Evolutionary conservation across 108 stramenopile species (phyloP).

Genomic region (Cyclotella kingstonii): DNA sequence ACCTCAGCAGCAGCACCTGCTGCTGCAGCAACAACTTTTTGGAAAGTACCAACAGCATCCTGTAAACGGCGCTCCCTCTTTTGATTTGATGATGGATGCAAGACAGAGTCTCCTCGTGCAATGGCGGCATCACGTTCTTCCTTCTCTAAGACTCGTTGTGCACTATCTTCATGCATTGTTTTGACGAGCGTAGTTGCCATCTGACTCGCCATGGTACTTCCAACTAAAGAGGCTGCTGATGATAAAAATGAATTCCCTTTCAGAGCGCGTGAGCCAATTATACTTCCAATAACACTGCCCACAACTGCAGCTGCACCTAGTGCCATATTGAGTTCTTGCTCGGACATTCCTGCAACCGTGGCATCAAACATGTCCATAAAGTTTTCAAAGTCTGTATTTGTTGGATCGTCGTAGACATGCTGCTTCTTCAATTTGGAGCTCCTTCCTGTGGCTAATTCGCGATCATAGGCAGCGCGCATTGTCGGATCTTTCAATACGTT

Average conservation of each 20-base stretch:
- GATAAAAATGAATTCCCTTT: slow-evolving; percentile 42
- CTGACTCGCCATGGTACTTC: slow-evolving; percentile 59
- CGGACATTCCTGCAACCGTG: slow-evolving; percentile 65
- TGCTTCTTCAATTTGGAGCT: slow-evolving; percentile 2
- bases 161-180: slow-evolving; percentile 55
- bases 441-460: slow-evolving; percentile 41
- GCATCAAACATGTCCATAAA: slow-evolving; percentile 66
- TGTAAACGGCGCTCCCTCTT: slow-evolving; percentile 18
- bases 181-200: slow-evolving; percentile 49
- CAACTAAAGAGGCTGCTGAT: slow-evolving; percentile 52
- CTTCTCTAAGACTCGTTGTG: slow-evolving; percentile 53
- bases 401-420: not conserved
- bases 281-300: slow-evolving; percentile 55
- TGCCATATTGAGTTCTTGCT: slow-evolving; percentile 62
- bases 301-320: slow-evolving; percentile 56
- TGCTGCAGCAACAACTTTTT: slow-evolving; percentile 19
- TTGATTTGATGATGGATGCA: slow-evolving; percentile 31
- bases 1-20: slow-evolving; percentile 8
- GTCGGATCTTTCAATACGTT: slow-evolving; percentile 64
- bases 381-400: slow-evolving; percentile 44
- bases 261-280: slow-evolving; percentile 41
- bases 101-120: slow-evolving; percentile 52
- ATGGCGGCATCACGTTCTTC: slow-evolving; percentile 45
- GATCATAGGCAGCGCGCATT: slow-evolving; percentile 56
- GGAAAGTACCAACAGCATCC: slow-evolving; percentile 21